These are phyloP conservation scores for Vitis rupestris DNA, from an alignment of 164 flowering plant genomes.

Conservation along the genomic window DNA sequence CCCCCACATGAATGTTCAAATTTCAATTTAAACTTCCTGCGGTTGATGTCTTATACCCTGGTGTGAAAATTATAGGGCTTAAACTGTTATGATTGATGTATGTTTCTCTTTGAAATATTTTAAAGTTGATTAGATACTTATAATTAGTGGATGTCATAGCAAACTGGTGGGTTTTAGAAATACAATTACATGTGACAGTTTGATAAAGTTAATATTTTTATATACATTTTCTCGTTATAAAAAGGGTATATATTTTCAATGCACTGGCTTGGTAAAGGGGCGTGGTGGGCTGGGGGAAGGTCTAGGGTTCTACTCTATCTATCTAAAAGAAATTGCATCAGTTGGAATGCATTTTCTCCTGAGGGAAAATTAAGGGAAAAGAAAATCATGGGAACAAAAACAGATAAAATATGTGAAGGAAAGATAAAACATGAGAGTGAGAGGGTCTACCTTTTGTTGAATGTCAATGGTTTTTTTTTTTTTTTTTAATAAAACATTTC, in stretches of 20 bases:
- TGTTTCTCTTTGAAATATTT: not conserved
- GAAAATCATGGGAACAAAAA: too few species aligned
- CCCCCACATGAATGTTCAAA: not conserved
- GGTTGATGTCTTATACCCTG: not conserved
- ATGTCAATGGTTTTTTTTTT: not conserved
- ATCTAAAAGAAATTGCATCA: too few species aligned
- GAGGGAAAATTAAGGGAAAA: too few species aligned
- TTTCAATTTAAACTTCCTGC: not conserved
- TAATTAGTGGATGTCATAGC: not conserved
- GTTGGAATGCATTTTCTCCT: too few species aligned
- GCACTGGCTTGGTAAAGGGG: too few species aligned
- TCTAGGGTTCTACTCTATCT: too few species aligned
- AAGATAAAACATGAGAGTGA: not conserved
- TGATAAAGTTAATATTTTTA: not conserved
- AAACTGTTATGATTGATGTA: not conserved
- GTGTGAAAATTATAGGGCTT: not conserved
- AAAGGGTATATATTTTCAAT: too few species aligned
- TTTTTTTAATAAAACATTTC: not conserved
- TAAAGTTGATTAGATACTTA: not conserved
- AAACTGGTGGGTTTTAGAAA: not conserved
- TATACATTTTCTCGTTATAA: too few species aligned
- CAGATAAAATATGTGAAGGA: not conserved
- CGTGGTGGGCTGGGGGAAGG: too few species aligned
- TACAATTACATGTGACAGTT: not conserved
- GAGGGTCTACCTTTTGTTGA: too few species aligned